A percentile compares a stretch with the other conserved stretches of the same genome.
These are phyloP conservation scores for Trichosporon ovoides DNA, from an alignment of 1,284 basidiomycete genomes.

Conservation along the genomic window DNA sequence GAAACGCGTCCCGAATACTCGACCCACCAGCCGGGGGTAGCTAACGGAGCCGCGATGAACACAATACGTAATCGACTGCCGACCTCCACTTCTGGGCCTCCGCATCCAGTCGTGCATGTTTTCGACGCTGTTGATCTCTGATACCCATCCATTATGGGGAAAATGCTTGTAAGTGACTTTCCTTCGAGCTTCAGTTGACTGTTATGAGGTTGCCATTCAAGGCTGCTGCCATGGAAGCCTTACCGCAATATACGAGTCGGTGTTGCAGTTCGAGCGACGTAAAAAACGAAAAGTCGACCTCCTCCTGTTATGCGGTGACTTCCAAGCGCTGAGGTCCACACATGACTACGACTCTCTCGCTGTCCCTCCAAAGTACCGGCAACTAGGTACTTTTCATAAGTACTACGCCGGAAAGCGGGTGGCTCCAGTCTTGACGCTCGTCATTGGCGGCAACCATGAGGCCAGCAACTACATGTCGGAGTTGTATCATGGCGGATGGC, in stretches of 20 bases:
- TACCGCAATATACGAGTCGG: conserved; percentile 76
- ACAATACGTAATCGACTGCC: neutral
- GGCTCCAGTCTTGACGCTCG: conserved; percentile 83
- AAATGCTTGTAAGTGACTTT: neutral
- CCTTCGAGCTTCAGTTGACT: neutral
- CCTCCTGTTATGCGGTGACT: conserved; percentile 84
- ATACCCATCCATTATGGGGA: neutral
- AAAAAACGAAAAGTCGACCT: conserved; percentile 70
- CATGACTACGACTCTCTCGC: conserved; percentile 85
- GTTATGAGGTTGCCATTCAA: conserved; percentile 74
- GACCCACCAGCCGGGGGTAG: too few relatives aligned
- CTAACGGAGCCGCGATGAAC: too few relatives aligned
- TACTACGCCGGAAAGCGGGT: conserved; percentile 78
- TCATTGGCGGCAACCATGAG: conserved; percentile 98
- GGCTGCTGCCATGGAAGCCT: conserved; percentile 93
- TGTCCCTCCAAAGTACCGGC: conserved; percentile 82
- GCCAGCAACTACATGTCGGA: conserved; percentile 97
- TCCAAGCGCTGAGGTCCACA: conserved; percentile 77
- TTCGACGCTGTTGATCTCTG: neutral
- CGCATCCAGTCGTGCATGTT: neutral
- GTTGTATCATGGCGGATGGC: conserved; percentile 92
- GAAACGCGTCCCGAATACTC: too few relatives aligned
- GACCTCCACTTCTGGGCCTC: neutral
- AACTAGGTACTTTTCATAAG: conserved; percentile 78
- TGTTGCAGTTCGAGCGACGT: conserved; percentile 59